Evolutionary conservation across 768 basidiomycete genomes (phyloP).

Genomic region (Boletus eberwhitei): DNA sequence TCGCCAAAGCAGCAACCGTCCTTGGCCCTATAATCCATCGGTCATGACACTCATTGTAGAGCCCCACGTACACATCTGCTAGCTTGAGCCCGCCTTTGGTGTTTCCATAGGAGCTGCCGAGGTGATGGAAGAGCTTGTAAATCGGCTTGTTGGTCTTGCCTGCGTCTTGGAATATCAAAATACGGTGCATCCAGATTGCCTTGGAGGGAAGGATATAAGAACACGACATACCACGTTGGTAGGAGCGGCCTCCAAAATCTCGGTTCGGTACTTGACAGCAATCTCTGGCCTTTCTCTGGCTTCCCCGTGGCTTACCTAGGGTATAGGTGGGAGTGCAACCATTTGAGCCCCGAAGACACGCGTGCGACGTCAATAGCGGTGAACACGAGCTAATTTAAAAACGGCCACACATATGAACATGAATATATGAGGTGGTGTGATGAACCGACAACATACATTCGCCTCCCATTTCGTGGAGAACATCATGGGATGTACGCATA

Average conservation of each 20-base stretch:
- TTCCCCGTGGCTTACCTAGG: not conserved
- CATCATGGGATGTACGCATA: not conserved
- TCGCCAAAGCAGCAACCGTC: too few species aligned
- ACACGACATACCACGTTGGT: too few species aligned
- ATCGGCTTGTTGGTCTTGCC: too few species aligned
- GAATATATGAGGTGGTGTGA: not conserved
- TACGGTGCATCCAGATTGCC: too few species aligned
- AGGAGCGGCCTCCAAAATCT: too few species aligned
- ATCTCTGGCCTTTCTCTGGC: not conserved
- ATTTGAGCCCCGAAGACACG: not conserved
- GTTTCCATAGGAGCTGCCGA: not conserved
- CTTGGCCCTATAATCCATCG: too few species aligned
- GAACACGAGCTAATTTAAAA: not conserved
- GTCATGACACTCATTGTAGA: too few species aligned
- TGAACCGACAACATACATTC: not conserved
- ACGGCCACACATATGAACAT: not conserved
- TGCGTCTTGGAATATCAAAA: too few species aligned
- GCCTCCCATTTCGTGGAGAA: not conserved
- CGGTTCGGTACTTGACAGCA: not conserved
- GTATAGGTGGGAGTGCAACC: not conserved
- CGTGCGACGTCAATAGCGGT: not conserved
- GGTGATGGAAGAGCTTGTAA: too few species aligned
- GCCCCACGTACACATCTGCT: not conserved
- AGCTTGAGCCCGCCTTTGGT: not conserved
- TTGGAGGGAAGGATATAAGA: too few species aligned